These are phyloP conservation scores for Halenospora varia DNA, from an alignment of 495 filamentous ascomycete genomes.

Conservation along the genomic window DNA sequence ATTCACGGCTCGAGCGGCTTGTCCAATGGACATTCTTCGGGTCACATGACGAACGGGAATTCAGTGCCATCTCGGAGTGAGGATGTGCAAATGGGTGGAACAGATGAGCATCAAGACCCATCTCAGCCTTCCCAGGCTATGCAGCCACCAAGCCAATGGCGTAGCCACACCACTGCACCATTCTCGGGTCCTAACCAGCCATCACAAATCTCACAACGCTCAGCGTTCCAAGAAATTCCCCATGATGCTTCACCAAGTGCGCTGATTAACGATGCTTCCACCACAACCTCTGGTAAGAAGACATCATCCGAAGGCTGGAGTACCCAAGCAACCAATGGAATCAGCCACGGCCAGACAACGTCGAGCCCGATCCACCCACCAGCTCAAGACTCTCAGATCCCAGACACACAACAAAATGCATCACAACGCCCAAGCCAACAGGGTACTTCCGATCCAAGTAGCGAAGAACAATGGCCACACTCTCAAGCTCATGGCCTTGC, in stretches of 20 bases:
- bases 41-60: slow-evolving; percentile 57
- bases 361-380: slow-evolving; percentile 14
- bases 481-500: slow-evolving; percentile 46
- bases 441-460: slow-evolving; percentile 10
- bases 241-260: slow-evolving; percentile 71
- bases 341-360: slow-evolving; percentile 30
- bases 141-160: slow-evolving; percentile 15
- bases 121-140: slow-evolving; percentile 28
- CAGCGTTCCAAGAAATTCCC: slow-evolving; percentile 69
- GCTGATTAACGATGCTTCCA: slow-evolving; percentile 81
- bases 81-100: slow-evolving; percentile 54
- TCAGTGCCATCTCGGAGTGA: slow-evolving; percentile 52
- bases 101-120: slow-evolving; percentile 47
- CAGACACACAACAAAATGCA: slow-evolving; percentile 51
- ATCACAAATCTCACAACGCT: slow-evolving; percentile 59
- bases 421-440: slow-evolving; percentile 9
- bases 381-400: slow-evolving; percentile 42
- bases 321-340: slow-evolving; percentile 61
- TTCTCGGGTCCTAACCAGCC: slow-evolving; percentile 20
- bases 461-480: slow-evolving; percentile 38
- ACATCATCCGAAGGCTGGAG: slow-evolving; percentile 46
- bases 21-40: slow-evolving; percentile 48
- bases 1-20: slow-evolving; percentile 42
- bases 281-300: slow-evolving; percentile 77
- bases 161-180: slow-evolving; percentile 26